Conservation (phyloP, 805 yeast genomes). For the Candida boidinii region DNA sequence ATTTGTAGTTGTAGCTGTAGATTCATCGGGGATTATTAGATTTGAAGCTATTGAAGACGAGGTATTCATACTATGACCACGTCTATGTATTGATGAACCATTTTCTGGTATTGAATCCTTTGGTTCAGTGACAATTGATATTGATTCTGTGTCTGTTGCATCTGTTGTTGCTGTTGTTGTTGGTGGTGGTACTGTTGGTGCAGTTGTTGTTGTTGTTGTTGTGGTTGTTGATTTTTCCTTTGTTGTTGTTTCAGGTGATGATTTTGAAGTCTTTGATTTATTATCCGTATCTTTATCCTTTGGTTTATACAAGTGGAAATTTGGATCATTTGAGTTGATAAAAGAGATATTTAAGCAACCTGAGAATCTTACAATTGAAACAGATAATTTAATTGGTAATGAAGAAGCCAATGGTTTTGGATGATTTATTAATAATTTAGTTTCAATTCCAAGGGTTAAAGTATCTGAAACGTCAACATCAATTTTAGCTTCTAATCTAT, state of each 20-base stretch:
- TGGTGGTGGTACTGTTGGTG: too few relatives aligned
- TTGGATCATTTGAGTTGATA: conserved; percentile 31
- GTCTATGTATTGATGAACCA: neutral
- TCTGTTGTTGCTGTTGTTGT: too few relatives aligned
- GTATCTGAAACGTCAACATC: conserved; percentile 88
- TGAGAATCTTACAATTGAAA: conserved; percentile 83
- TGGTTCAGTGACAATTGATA: neutral
- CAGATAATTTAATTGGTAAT: conserved; percentile 76
- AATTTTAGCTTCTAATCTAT: conserved; percentile 72
- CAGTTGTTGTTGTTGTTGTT: conserved; percentile 2
- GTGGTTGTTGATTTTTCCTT: conserved; percentile 9
- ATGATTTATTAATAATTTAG: conserved; percentile 66
- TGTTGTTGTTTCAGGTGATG: conserved; percentile 4
- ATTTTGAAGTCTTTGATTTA: conserved; percentile 1
- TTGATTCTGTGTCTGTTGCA: too few relatives aligned
- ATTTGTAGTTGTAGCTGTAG: too few relatives aligned
- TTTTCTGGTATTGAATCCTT: neutral
- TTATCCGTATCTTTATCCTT: conserved; percentile 5
- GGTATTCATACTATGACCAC: too few relatives aligned
- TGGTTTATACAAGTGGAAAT: conserved; percentile 1
- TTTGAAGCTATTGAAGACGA: too few relatives aligned
- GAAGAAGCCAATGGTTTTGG: conserved; percentile 82
- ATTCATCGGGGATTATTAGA: too few relatives aligned
- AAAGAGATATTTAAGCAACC: conserved; percentile 80
- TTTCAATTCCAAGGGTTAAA: conserved; percentile 76